These are phyloP conservation scores for Komagataella ulmi DNA, from an alignment of 805 yeast species.

Conservation along the genomic window DNA sequence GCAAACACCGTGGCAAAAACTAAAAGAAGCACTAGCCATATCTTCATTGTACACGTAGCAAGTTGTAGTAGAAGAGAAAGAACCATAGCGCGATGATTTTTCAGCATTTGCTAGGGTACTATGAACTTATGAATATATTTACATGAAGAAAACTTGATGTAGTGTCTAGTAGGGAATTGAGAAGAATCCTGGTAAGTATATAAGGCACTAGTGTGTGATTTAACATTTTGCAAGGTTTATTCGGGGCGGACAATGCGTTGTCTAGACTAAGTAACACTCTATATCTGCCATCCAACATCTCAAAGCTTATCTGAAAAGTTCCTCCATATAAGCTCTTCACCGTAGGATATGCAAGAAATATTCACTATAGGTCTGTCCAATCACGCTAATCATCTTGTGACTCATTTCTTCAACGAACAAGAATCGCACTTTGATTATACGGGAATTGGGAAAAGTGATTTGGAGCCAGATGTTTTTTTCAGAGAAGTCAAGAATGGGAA, in stretches of 20 bases:
- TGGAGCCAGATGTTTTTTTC: slow-evolving; percentile 35
- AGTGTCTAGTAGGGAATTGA: too few species aligned
- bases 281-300: not conserved
- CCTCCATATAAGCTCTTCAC: not conserved
- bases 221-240: too few species aligned
- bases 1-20: slow-evolving; percentile 13
- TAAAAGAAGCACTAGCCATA: not conserved
- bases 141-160: too few species aligned
- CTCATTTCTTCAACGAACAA: slow-evolving; percentile 76
- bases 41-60: slow-evolving; percentile 1
- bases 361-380: slow-evolving; percentile 66
- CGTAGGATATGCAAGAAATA: slow-evolving; percentile 48
- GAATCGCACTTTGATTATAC: slow-evolving; percentile 50
- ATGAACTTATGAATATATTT: too few species aligned
- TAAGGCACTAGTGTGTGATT: too few species aligned
- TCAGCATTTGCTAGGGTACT: not conserved
- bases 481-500: slow-evolving; percentile 26
- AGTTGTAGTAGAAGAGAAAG: not conserved
- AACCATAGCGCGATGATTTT: not conserved
- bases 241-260: too few species aligned
- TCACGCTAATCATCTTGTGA: slow-evolving; percentile 54
- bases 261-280: too few species aligned
- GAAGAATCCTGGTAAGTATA: too few species aligned
- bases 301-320: not conserved
- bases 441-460: slow-evolving; percentile 10